Evolutionary conservation across 352 stramenopile species (phyloP).

Genomic region (Globisporangium perplexum): DNA sequence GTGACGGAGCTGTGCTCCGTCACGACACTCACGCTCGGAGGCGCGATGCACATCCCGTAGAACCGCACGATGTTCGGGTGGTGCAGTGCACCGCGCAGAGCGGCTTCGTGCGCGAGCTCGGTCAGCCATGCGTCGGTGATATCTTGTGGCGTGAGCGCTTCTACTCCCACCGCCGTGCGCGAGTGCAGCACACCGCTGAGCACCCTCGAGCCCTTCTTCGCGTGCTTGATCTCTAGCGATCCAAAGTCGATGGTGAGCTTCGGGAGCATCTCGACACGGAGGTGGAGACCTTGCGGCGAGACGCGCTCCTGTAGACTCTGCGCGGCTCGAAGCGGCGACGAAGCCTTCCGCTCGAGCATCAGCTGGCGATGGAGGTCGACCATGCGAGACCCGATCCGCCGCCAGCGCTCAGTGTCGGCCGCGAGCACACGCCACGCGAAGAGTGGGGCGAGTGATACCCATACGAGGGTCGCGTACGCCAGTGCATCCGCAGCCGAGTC

Average conservation of each 20-base stretch:
- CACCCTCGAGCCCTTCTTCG: slow-evolving; percentile 32
- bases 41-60: slow-evolving; percentile 53
- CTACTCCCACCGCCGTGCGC: slow-evolving; percentile 33
- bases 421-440: slow-evolving; percentile 50
- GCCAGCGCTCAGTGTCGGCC: slow-evolving; percentile 45
- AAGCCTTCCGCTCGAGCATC: not conserved
- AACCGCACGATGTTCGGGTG: slow-evolving; percentile 68
- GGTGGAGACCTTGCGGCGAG: slow-evolving; percentile 39
- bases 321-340: slow-evolving; percentile 9
- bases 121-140: slow-evolving; percentile 44
- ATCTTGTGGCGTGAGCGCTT: slow-evolving; percentile 44
- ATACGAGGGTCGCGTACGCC: slow-evolving; percentile 6
- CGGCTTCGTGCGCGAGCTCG: slow-evolving; percentile 56
- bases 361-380: not conserved
- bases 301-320: slow-evolving; percentile 21
- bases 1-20: slow-evolving; percentile 47
- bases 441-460: slow-evolving; percentile 22
- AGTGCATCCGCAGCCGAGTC: not conserved
- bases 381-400: slow-evolving; percentile 19
- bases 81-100: slow-evolving; percentile 33
- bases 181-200: slow-evolving; percentile 38
- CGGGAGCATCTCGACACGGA: slow-evolving; percentile 56
- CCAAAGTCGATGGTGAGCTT: slow-evolving; percentile 68
- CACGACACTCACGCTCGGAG: slow-evolving; percentile 55
- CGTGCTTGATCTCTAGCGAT: slow-evolving; percentile 35